phyloP scores from a whole-genome alignment of 2,329 filamentous ascomycete species.

The Phialocephala subalpina region DNA sequence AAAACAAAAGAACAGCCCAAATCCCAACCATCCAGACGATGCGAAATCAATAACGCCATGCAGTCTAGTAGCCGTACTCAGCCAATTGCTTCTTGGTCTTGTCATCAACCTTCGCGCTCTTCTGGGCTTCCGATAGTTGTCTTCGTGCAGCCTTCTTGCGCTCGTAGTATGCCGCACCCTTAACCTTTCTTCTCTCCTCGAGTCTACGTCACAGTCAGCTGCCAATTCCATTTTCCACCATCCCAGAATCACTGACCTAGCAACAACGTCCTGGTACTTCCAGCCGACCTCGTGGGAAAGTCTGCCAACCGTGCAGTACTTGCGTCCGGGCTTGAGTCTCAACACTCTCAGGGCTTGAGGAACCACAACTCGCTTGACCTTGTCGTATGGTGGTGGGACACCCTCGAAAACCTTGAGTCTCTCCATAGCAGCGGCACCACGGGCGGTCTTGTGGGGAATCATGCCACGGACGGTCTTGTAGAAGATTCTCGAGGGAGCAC shows the following conservation, averaged over 20 bases:
- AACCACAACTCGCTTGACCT: conserved; percentile 99
- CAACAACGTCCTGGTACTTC: conserved; percentile 99
- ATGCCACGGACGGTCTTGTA: conserved; percentile 99
- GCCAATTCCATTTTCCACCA: conserved; percentile 16
- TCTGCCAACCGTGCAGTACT: conserved; percentile 99
- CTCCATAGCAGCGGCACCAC: conserved; percentile 95
- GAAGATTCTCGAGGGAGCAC: conserved; percentile 98
- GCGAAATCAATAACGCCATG: conserved; percentile 39
- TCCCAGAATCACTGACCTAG: conserved; percentile 72
- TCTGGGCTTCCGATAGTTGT: conserved; percentile 92
- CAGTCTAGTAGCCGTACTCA: conserved; percentile 85
- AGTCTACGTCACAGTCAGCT: conserved; percentile 66
- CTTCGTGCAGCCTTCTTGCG: conserved; percentile 97
- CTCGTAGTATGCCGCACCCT: conserved; percentile 99
- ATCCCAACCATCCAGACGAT: conserved; percentile 34
- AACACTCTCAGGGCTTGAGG: conserved; percentile 97
- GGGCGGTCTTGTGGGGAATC: conserved; percentile 99
- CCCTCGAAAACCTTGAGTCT: conserved; percentile 99
- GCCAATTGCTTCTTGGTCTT: conserved; percentile 91
- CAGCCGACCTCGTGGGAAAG: conserved; percentile 99
- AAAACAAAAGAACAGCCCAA: conserved; percentile 29
- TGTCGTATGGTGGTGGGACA: conserved; percentile 98
- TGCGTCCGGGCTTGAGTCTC: conserved; percentile 97
- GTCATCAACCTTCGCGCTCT: conserved; percentile 85
- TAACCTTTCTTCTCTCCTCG: conserved; percentile 99